phyloP scores from a whole-genome alignment of 208 protist genomes.

The Trypanosoma platydactyli region DNA sequence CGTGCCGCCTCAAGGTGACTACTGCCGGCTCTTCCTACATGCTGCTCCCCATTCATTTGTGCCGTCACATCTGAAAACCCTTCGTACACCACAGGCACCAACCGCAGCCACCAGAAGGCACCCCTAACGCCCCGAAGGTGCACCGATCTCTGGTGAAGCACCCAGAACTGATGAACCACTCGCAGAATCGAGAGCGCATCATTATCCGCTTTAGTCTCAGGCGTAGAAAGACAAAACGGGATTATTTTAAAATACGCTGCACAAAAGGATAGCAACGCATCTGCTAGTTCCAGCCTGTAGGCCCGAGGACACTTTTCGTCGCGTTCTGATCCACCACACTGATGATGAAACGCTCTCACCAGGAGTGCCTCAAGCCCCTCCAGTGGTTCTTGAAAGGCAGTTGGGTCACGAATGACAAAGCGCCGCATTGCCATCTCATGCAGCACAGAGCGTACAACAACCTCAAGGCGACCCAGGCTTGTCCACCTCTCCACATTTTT shows the following conservation, averaged over 20 bases:
- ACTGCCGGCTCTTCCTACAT: not conserved
- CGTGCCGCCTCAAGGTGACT: conserved; percentile 10
- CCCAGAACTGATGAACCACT: conserved; percentile 37
- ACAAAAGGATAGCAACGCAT: conserved; percentile 26
- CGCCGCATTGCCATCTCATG: conserved; percentile 15
- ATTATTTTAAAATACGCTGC: conserved; percentile 26
- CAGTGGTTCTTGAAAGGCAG: not conserved
- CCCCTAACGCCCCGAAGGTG: conserved; percentile 33
- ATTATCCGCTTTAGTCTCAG: not conserved
- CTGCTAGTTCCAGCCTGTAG: conserved; percentile 10
- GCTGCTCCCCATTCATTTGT: not conserved
- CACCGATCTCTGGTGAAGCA: conserved; percentile 22
- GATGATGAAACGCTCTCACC: conserved; percentile 10
- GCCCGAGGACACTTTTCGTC: not conserved
- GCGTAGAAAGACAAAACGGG: conserved; percentile 2
- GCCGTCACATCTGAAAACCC: conserved; percentile 9
- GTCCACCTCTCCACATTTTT: not conserved
- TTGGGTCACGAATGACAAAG: conserved; percentile 3
- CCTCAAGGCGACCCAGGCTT: not conserved
- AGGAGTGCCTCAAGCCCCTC: conserved; percentile 21
- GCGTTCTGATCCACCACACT: conserved; percentile 4
- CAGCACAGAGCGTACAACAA: conserved; percentile 10
- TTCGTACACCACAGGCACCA: conserved; percentile 31
- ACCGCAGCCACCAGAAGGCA: conserved; percentile 40
- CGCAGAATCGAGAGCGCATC: conserved; percentile 23